Percentiles rank a stretch among this genome's conserved stretches.
phyloP scores from a whole-genome alignment of 192 early-diverging fungal species.

The Coemansia asiatica region DNA sequence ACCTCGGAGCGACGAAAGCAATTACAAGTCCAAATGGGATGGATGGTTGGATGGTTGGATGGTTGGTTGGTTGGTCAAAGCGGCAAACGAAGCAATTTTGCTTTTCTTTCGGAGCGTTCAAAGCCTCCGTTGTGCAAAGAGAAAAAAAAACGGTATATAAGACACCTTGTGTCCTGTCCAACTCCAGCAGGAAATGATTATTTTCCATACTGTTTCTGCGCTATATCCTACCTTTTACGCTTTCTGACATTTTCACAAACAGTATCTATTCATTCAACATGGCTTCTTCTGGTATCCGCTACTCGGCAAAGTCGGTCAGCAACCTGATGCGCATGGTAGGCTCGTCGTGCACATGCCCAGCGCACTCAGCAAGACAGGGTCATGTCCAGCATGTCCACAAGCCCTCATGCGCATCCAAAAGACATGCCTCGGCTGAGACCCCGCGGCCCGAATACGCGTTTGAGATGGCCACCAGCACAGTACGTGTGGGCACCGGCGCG shows the following conservation, averaged over 20 bases:
- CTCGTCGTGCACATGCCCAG: constrained; percentile 50
- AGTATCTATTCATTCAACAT: neutral
- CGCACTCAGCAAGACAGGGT: constrained; percentile 25
- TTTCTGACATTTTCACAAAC: neutral
- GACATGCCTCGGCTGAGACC: constrained; percentile 28
- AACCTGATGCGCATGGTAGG: constrained; percentile 57
- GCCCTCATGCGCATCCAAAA: constrained; percentile 14
- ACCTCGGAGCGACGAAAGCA: too few relatives aligned
- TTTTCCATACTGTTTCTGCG: too few relatives aligned
- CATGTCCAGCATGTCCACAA: constrained; percentile 16
- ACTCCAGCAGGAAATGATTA: too few relatives aligned
- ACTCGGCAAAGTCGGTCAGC: constrained; percentile 41
- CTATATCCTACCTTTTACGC: neutral
- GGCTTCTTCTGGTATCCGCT: constrained; percentile 9
- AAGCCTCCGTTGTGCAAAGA: too few relatives aligned
- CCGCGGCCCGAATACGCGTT: constrained; percentile 66
- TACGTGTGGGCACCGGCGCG: constrained; percentile 82
- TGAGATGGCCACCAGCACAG: constrained; percentile 87
- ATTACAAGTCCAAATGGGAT: too few relatives aligned
- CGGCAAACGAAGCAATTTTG: too few relatives aligned
- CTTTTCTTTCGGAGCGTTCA: too few relatives aligned
- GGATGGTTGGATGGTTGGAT: too few relatives aligned
- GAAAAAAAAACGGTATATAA: too few relatives aligned
- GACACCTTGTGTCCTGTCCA: too few relatives aligned
- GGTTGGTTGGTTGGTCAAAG: too few relatives aligned